Conservation (phyloP, 257 asterid species). For the Gentiana macrophylla region DNA sequence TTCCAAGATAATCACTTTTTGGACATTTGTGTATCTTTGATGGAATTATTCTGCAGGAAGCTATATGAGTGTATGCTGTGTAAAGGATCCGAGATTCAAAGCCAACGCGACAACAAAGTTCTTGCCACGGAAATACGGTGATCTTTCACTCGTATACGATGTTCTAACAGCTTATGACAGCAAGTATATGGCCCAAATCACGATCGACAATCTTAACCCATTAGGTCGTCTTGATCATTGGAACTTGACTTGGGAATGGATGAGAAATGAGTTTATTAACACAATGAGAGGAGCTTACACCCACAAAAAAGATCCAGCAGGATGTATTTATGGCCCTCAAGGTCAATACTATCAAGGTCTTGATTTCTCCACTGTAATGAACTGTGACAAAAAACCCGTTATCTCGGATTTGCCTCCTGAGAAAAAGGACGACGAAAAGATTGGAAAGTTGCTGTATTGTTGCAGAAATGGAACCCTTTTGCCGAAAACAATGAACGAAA, state of each 20-base stretch:
- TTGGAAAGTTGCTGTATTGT: conserved; percentile 70
- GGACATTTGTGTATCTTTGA: neutral
- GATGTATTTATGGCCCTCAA: conserved; percentile 76
- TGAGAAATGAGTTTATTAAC: conserved; percentile 85
- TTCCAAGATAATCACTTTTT: neutral
- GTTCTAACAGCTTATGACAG: conserved; percentile 47
- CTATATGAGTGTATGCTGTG: conserved; percentile 61
- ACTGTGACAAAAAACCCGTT: conserved; percentile 58
- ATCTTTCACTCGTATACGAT: conserved; percentile 67
- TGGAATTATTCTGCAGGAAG: conserved; percentile 29
- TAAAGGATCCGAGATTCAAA: conserved; percentile 65
- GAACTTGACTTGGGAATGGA: conserved; percentile 97
- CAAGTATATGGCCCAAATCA: conserved; percentile 72
- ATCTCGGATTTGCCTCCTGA: conserved; percentile 71
- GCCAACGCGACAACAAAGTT: conserved; percentile 27
- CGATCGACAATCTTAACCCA: conserved; percentile 72
- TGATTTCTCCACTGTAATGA: conserved; percentile 68
- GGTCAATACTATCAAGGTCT: conserved; percentile 61
- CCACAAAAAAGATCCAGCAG: conserved; percentile 57
- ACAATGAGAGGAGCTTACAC: conserved; percentile 75
- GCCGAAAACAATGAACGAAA: conserved; percentile 64
- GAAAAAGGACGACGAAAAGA: conserved; percentile 48
- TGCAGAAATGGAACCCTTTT: conserved; percentile 63
- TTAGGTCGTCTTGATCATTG: conserved; percentile 90
- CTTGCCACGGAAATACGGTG: conserved; percentile 47